Evolutionary conservation across 2,329 filamentous ascomycete genomes (phyloP), one percentile per base, ranked within the genome.

Genomic region (Penicillium italicum): DNA sequence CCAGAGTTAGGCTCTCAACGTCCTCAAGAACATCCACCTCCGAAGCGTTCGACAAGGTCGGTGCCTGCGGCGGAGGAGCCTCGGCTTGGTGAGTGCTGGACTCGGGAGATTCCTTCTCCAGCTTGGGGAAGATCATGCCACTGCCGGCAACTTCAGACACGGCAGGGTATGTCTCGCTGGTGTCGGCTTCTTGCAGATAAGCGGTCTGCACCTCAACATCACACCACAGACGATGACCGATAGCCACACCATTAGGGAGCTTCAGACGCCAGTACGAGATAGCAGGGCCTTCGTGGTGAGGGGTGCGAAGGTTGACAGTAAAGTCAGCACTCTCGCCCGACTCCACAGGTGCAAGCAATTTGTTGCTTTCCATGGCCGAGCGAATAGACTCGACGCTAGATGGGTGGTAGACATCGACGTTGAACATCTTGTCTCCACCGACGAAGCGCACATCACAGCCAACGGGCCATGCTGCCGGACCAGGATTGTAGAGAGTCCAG

Each of bases 211-310:
- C 90, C 48, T 85, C 83, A 60, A 99, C 85, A 63, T 97, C 91
- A 70, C 93, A 97, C 93, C 93, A 99, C 45, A 99, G 80, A 68
- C 91, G 89, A 77, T 97, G 90, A 37, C 94, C 94, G 62, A 97
- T 97, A 62, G 90, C 88, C 61, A 82, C 79, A 24, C 92, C 92
- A 55, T 90, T 86, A 8, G 85, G 81, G 56, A 90, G 86, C 65
- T 92, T 95, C 62, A 99, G 79, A 60, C 93, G 91, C 94, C 94
- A 99, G 82, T 97, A 97, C 1, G 94, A 97, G 68, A 96, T 94
- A 57, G 87, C 82, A 73, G 88, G 89, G 53, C 93, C 92, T 52
- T 85, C 76, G 46, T 89, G 88, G 50, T 79, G 75, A 16, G 93
- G 91, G 18, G 91, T 90, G 73, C 91, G 90, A 73, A 99, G 85